These are phyloP conservation scores for Phytophthora hibernalis DNA, from an alignment of 352 stramenopile species.

Conservation along the genomic window DNA sequence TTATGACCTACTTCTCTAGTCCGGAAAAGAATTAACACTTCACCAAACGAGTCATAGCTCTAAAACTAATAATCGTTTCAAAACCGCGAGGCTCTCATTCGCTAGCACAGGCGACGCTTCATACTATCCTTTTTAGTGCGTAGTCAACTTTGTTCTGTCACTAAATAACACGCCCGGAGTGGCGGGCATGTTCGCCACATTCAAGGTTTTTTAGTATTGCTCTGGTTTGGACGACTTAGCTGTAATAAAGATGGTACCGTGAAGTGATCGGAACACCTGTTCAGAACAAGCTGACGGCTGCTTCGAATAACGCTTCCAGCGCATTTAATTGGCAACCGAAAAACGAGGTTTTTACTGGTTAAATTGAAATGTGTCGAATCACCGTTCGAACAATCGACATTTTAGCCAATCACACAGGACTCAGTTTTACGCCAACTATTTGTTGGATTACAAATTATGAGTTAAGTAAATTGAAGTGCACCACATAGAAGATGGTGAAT, in stretches of 20 bases:
- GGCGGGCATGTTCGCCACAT: too few species aligned
- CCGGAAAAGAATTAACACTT: slow-evolving; percentile 3
- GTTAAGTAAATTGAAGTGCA: slow-evolving; percentile 10
- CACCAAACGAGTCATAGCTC: not conserved
- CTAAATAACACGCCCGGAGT: too few species aligned
- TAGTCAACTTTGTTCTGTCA: not conserved
- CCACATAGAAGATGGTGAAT: slow-evolving; percentile 13
- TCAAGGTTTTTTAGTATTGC: not conserved
- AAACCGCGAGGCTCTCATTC: not conserved
- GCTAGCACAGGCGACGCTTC: not conserved
- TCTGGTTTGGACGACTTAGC: not conserved
- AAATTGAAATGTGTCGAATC: slow-evolving; percentile 6
- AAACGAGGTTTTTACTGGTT: slow-evolving; percentile 1
- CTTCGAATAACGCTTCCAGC: not conserved
- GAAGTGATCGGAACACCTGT: not conserved
- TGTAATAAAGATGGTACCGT: not conserved
- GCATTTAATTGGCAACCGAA: not conserved
- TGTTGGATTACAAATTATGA: not conserved
- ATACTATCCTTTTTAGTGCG: not conserved
- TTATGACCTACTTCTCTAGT: slow-evolving; percentile 1
- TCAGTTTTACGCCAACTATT: not conserved
- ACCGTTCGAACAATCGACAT: not conserved
- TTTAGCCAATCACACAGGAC: not conserved
- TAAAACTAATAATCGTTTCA: not conserved
- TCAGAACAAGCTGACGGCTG: not conserved